phyloP scores from a whole-genome alignment of 2,329 filamentous ascomycete genomes.

The Akanthomyces lecanii region DNA sequence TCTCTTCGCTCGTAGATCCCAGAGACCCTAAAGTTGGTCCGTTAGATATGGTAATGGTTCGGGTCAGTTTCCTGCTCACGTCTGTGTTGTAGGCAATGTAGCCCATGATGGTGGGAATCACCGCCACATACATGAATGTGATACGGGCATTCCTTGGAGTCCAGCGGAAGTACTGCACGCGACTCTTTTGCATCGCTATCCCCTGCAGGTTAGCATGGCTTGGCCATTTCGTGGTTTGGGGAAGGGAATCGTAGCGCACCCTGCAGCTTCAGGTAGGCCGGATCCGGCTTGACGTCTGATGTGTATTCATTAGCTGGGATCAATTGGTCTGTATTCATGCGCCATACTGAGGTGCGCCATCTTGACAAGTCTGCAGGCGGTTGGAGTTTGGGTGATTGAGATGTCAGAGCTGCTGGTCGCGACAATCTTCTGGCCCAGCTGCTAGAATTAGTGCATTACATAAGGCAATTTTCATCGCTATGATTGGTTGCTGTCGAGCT shows the following conservation, averaged over 20 bases:
- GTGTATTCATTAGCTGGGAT: conserved; percentile 24
- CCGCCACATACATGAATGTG: conserved; percentile 69
- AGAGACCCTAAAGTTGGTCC: conserved; percentile 65
- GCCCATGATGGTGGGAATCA: conserved; percentile 67
- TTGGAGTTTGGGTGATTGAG: conserved; percentile 24
- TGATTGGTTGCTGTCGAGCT: background rate
- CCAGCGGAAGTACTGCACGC: conserved; percentile 95
- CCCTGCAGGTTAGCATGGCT: conserved; percentile 23
- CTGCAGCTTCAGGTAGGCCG: conserved; percentile 39
- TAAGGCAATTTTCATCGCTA: conserved; percentile 13
- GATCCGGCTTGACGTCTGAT: conserved; percentile 39
- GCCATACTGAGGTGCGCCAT: conserved; percentile 39
- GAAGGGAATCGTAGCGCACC: conserved; percentile 30
- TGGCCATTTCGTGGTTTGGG: conserved; percentile 19
- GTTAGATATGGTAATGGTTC: conserved; percentile 22
- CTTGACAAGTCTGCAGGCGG: conserved; percentile 26
- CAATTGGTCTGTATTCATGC: background rate
- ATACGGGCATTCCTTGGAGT: conserved; percentile 77
- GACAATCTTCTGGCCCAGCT: conserved; percentile 18
- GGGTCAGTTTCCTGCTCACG: conserved; percentile 54
- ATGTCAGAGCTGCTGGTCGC: conserved; percentile 23
- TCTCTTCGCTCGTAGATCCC: conserved; percentile 78
- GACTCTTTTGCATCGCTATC: conserved; percentile 75
- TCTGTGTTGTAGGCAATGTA: conserved; percentile 76
- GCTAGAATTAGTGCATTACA: conserved; percentile 19